A percentile compares a stretch with the other conserved stretches of the same genome.
phyloP scores from a whole-genome alignment of 164 flowering plant genomes.

The Kalanchoe fedtschenkoi region DNA sequence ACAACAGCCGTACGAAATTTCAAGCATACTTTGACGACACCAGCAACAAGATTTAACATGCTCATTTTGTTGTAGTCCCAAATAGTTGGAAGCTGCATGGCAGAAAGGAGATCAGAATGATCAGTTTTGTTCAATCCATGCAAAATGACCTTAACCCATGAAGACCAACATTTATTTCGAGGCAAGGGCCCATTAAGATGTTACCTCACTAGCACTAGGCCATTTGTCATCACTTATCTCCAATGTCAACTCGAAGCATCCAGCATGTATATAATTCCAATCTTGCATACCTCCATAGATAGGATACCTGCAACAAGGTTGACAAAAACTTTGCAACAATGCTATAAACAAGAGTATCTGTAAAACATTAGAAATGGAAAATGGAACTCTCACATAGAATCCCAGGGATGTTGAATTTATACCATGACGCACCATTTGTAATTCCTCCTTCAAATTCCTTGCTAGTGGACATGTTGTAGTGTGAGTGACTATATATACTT shows the following conservation, averaged over 20 bases:
- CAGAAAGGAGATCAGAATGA: background rate
- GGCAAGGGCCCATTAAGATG: constrained; percentile 5
- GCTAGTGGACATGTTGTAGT: constrained; percentile 82
- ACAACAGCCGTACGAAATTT: background rate
- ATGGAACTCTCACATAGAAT: background rate
- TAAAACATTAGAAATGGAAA: background rate
- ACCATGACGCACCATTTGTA: constrained; percentile 94
- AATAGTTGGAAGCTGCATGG: constrained; percentile 62
- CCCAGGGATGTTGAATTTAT: constrained; percentile 11
- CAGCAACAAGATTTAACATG: constrained; percentile 88
- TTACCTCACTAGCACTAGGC: constrained; percentile 82
- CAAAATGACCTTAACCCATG: background rate
- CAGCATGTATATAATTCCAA: constrained; percentile 88
- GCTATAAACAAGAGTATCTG: constrained; percentile 4
- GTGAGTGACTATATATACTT: constrained; percentile 69
- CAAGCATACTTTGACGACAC: constrained; percentile 62
- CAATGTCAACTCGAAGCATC: constrained; percentile 90
- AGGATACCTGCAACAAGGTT: constrained; percentile 65
- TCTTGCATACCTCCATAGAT: constrained; percentile 99
- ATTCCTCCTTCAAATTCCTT: constrained; percentile 79
- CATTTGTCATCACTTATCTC: constrained; percentile 90
- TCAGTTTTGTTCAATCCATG: background rate
- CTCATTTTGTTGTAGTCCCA: constrained; percentile 87
- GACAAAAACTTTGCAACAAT: background rate
- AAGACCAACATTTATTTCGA: background rate